Conservation (phyloP, 192 early-diverging fungal genomes). For the Geosiphon pyriformis region DNA sequence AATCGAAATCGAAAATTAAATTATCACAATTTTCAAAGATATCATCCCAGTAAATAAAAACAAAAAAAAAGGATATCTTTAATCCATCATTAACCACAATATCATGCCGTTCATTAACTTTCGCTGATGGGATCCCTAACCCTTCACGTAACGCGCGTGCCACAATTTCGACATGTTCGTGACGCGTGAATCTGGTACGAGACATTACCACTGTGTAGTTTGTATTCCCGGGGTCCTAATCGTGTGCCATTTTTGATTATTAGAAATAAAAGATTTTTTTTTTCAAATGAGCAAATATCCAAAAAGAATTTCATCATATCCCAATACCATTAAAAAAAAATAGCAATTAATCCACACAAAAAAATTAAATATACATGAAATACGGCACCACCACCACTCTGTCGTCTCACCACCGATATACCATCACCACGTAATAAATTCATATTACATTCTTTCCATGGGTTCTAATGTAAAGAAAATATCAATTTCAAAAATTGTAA, state of each 20-base stretch:
- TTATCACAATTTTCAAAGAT: constrained; percentile 16
- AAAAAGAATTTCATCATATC: background rate
- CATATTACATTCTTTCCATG: constrained; percentile 93
- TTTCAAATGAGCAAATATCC: no score
- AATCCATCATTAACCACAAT: constrained; percentile 74
- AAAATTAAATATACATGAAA: constrained; percentile 62
- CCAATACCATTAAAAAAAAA: constrained; percentile 4
- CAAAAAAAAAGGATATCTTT: constrained; percentile 50
- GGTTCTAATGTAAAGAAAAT: constrained; percentile 59
- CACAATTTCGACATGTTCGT: constrained; percentile 71
- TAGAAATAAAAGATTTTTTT: no score
- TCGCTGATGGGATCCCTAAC: constrained; percentile 71
- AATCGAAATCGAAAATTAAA: constrained; percentile 4
- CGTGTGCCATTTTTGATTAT: background rate
- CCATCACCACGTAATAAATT: constrained; percentile 53
- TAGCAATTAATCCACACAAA: constrained; percentile 1
- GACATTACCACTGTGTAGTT: constrained; percentile 96
- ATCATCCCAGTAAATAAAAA: background rate
- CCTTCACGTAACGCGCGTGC: constrained; percentile 60
- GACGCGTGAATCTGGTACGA: constrained; percentile 71
- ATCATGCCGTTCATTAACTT: constrained; percentile 85
- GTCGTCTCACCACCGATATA: constrained; percentile 81
- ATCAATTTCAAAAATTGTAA: background rate
- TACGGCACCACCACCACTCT: constrained; percentile 90
- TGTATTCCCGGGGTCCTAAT: constrained; percentile 87